phyloP scores from a whole-genome alignment of 768 basidiomycete species.

The Steccherinum ochraceum region DNA sequence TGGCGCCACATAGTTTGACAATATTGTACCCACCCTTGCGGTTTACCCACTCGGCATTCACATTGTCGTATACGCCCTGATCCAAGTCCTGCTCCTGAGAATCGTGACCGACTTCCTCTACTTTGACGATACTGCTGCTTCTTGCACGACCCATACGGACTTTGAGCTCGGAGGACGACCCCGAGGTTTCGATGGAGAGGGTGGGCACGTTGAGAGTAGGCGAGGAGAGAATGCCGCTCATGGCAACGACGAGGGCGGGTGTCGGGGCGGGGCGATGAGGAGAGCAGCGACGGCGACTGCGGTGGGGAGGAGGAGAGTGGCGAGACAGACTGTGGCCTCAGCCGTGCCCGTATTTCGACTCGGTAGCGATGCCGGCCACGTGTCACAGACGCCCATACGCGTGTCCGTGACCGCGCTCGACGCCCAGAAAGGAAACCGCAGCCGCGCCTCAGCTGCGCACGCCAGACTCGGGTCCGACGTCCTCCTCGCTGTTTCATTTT shows the following conservation, averaged over 20 bases:
- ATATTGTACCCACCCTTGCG: constrained; percentile 72
- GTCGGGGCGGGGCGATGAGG: constrained; percentile 1
- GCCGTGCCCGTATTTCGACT: too few relatives aligned
- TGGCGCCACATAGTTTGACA: not conserved
- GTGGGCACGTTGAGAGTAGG: constrained; percentile 39
- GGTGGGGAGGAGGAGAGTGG: too few relatives aligned
- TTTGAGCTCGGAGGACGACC: constrained; percentile 16
- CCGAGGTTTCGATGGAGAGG: constrained; percentile 27
- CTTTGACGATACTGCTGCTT: constrained; percentile 75
- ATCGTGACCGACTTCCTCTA: constrained; percentile 73
- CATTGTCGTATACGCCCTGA: constrained; percentile 74
- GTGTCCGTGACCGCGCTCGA: not conserved
- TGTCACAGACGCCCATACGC: not conserved
- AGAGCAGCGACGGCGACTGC: too few relatives aligned
- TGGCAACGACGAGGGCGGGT: not conserved
- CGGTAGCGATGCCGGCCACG: too few relatives aligned
- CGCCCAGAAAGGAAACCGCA: not conserved
- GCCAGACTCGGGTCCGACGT: too few relatives aligned
- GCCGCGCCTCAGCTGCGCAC: too few relatives aligned
- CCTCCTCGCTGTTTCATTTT: too few relatives aligned
- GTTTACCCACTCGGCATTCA: constrained; percentile 93
- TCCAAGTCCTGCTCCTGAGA: constrained; percentile 71
- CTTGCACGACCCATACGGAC: constrained; percentile 19
- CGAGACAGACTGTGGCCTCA: too few relatives aligned
- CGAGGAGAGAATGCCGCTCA: constrained; percentile 13